phyloP scores from a whole-genome alignment of 352 stramenopile genomes.

The Globisporangium acanthophoron region DNA sequence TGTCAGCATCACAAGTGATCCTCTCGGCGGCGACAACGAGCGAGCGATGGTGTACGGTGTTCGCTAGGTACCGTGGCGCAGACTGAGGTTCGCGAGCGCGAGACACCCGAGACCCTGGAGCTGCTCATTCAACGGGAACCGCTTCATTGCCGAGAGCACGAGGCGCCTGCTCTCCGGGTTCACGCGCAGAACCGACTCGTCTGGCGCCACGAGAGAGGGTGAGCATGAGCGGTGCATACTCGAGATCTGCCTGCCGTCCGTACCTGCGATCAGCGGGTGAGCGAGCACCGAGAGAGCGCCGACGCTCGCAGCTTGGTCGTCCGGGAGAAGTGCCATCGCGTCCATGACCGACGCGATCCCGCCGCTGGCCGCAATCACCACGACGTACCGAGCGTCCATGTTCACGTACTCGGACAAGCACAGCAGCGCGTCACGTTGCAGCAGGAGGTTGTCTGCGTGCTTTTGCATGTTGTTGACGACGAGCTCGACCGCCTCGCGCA shows the following conservation, averaged over 20 bases:
- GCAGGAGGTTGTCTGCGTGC: conserved; percentile 22
- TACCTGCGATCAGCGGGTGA: conserved; percentile 45
- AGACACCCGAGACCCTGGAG: conserved; percentile 48
- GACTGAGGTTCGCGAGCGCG: conserved; percentile 48
- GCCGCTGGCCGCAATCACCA: conserved; percentile 30
- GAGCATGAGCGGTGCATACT: too few relatives aligned
- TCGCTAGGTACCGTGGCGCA: conserved; percentile 34
- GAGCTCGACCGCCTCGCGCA: conserved; percentile 20
- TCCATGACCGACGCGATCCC: conserved; percentile 40
- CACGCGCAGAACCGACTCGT: conserved; percentile 41
- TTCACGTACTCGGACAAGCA: conserved; percentile 34
- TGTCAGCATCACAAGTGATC: too few relatives aligned
- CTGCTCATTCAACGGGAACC: conserved; percentile 53
- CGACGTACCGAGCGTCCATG: conserved; percentile 21
- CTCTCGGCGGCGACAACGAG: not conserved
- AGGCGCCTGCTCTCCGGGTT: conserved; percentile 44
- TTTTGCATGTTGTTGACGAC: conserved; percentile 43
- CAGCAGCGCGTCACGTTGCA: conserved; percentile 47
- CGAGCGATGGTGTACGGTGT: not conserved
- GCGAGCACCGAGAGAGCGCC: conserved; percentile 46
- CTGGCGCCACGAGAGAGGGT: conserved; percentile 8
- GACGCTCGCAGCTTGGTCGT: conserved; percentile 44
- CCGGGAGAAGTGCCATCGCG: conserved; percentile 39
- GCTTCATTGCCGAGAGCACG: conserved; percentile 51
- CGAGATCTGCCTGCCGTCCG: too few relatives aligned